Base-by-base conservation (phyloP, 2,329 filamentous ascomycete species). In the Juglanconis oblonga region DNA sequence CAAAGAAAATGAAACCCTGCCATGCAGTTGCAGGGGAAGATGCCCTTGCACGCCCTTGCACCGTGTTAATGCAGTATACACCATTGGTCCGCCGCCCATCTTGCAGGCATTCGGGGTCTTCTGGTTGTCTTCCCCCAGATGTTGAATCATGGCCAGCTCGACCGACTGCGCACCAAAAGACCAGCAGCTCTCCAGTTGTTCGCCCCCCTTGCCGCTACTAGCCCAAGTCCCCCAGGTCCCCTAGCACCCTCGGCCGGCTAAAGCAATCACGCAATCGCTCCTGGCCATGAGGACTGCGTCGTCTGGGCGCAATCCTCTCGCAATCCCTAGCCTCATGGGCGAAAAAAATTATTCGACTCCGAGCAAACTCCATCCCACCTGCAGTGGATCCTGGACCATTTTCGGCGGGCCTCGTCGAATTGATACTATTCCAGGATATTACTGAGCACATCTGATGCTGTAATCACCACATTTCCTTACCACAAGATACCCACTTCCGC, bases 191-290 rank as follows among this genome's bases (percentile, higher is more conserved):
- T 52, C 45, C 49, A 58, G 53, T 58, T 52, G 52, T 58, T 42
- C 48, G 38, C 55, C 55, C 38, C 44, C 42, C 33, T 33, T 32
- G 55, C 55, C 55, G 40, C 35, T 48, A 31, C 51, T 36, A 32
- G 24, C 49, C 9, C 2, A 45, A 31, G 38, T 35, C 38, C 6
- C 10, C 17, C 24, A 54, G 24, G 38, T 31, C 24, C 40, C 44
- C 53, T 35, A 44, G 31, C 53, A 42, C 9, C 14, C 38, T 42
- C 38, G 49, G 36, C 31, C 8, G 31, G 35, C 32, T 52, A 57
- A 42, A 52, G 49, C 57, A 54, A 65, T 64, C 59, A 62, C 63
- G 63, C 59, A 57, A 65, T 65, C 58, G 58, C 57, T 58, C 55
- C 57, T 54, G 36, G 49, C 35, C 9, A 55, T 61, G 61, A 58